Evolutionary conservation across 148 eudicot genomes (phyloP).

Genomic region (Polygonum maritimum): DNA sequence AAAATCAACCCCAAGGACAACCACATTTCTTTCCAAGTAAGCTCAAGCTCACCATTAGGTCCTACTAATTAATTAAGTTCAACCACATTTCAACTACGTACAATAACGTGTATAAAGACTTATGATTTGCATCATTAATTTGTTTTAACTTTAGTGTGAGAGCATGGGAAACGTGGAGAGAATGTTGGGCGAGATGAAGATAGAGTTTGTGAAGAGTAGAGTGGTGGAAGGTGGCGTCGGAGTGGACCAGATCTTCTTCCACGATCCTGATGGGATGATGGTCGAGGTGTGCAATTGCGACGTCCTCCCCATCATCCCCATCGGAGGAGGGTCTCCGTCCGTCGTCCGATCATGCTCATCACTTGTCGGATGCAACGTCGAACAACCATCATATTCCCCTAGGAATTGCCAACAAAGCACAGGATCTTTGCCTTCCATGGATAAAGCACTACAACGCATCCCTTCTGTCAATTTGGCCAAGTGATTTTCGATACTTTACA

Average conservation of each 20-base stretch:
- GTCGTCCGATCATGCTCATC: neutral
- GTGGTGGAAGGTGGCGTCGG: constrained; percentile 36
- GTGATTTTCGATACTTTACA: no score
- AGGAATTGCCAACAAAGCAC: neutral
- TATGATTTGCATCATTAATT: no score
- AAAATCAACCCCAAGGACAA: constrained; percentile 43
- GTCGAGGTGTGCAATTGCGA: constrained; percentile 49
- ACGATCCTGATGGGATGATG: constrained; percentile 50
- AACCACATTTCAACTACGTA: neutral
- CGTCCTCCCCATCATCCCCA: constrained; percentile 37
- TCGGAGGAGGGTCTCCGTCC: neutral
- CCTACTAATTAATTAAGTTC: neutral
- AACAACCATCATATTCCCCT: neutral
- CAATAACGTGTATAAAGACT: no score
- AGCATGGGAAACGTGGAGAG: constrained; percentile 30
- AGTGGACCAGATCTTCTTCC: constrained; percentile 54
- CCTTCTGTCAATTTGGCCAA: no score
- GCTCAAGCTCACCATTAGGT: neutral
- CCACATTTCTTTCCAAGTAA: constrained; percentile 50
- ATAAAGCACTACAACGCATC: neutral
- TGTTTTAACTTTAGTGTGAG: constrained; percentile 24
- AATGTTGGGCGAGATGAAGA: constrained; percentile 30
- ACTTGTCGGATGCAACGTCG: neutral
- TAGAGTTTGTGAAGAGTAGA: constrained; percentile 20
- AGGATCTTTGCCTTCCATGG: neutral